Base-by-base conservation (phyloP, 1,284 basidiomycete species). In the Flammula alnicola region DNA sequence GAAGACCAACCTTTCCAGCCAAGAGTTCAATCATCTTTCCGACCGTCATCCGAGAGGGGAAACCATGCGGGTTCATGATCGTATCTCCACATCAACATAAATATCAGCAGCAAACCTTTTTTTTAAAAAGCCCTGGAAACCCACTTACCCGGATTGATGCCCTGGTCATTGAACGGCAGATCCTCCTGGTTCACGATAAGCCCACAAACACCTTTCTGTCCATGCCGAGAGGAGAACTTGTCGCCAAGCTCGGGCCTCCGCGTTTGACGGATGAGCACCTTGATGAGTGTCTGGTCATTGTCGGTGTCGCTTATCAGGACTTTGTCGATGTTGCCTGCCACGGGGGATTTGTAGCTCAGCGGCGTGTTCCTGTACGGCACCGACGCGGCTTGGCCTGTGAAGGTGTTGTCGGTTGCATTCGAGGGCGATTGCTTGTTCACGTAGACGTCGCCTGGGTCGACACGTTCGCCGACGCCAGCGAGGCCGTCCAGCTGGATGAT, bases 41-140 rank as follows among this genome's bases (percentile, higher is more conserved):
- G 31, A 99, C 97, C 26, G 97, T 98, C 96, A 99, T 99, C 47
- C 97, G 93, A 49, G 94, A 97, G 1, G 97, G 97, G 80, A 99
- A 99, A 64, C 97, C 97, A 72, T 99, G 97, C 3, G 97, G 97
- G 69, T 99, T 99, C 96, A 99, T 99, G 75, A 99, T 98, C 16
- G 96, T 93, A 72, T 99, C 97, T 86, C 52, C 23, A 49, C 38
- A 48, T 33, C 48, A 49, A 51, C 31, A 35, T 40, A 29, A n/a
- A 17, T 48, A 37, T 27, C 25, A 44, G 43, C 27, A 25, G 31
- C 10, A 40, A 56, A 51, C 19, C 17, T 20, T 17, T 10, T 4
- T 7, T n/a, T 12, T 17, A 26, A 12, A 30, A 23, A 29, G 23
- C 32, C 27, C 25, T 14, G 43, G 40, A 48, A 49, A 26, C 52